A percentile compares a stretch with the other conserved stretches of the same genome.
These are phyloP conservation scores for Talinum fruticosum DNA, from an alignment of 148 eudicot species.

Conservation along the genomic window DNA sequence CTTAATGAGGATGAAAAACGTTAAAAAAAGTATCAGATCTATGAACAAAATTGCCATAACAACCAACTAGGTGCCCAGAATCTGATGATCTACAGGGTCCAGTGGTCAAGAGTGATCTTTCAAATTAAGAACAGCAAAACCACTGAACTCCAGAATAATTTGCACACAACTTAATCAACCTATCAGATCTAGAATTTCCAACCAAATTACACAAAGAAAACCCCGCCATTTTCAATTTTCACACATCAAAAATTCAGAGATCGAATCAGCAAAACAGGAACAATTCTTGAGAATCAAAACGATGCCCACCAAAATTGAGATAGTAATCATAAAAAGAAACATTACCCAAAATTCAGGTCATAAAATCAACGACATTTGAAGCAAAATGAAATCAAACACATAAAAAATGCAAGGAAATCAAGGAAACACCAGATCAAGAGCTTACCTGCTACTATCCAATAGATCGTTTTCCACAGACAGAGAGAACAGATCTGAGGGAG, in stretches of 20 bases:
- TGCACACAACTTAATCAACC: neutral
- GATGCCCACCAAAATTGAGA: slow-evolving; percentile 23
- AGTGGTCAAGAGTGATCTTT: slow-evolving; percentile 5
- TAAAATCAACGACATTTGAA: slow-evolving; percentile 7
- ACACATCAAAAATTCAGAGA: slow-evolving; percentile 12
- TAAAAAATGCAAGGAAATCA: neutral
- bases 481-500: slow-evolving; percentile 17
- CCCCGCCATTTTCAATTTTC: slow-evolving; percentile 3
- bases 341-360: slow-evolving; percentile 19
- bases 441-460: slow-evolving; percentile 17
- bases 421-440: neutral
- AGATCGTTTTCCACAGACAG: neutral
- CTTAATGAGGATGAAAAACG: neutral
- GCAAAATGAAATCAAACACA: neutral
- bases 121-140: neutral
- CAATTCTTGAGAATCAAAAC: slow-evolving; percentile 15
- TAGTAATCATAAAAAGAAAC: slow-evolving; percentile 2
- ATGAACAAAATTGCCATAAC: neutral
- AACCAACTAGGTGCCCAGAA: slow-evolving; percentile 19
- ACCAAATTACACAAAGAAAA: neutral
- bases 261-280: slow-evolving; percentile 1
- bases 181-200: slow-evolving; percentile 18
- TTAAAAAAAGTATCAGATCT: slow-evolving; percentile 28
- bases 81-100: slow-evolving; percentile 18
- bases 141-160: neutral